Evolutionary conservation across 2,329 filamentous ascomycete genomes (phyloP).

Genomic region (Talaromyces sp.): DNA sequence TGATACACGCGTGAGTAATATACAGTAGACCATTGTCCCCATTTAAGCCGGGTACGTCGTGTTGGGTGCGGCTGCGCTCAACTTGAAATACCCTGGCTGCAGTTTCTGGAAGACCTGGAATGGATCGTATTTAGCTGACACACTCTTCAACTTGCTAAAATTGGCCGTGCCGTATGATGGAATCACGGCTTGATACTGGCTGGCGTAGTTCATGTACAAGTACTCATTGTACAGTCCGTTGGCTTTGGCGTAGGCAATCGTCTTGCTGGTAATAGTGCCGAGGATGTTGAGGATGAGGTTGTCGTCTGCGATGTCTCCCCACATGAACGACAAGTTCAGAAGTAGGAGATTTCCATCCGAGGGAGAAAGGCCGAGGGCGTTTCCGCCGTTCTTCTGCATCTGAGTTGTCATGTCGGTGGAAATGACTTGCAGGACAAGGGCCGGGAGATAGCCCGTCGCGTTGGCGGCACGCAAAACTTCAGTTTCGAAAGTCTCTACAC

Average conservation of each 20-base stretch:
- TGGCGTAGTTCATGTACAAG: slow-evolving; percentile 50
- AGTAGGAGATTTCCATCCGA: slow-evolving; percentile 26
- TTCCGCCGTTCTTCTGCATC: slow-evolving; percentile 32
- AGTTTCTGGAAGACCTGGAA: slow-evolving; percentile 37
- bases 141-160: slow-evolving; percentile 27
- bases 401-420: slow-evolving; percentile 29
- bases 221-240: slow-evolving; percentile 31
- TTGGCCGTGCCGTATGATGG: slow-evolving; percentile 42
- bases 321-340: slow-evolving; percentile 29
- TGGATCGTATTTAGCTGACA: slow-evolving; percentile 40
- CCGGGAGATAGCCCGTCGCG: slow-evolving; percentile 23
- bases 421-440: slow-evolving; percentile 33
- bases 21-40: neutral
- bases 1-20: neutral
- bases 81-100: slow-evolving; percentile 44
- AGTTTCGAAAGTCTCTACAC: slow-evolving; percentile 25
- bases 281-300: slow-evolving; percentile 25
- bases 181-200: slow-evolving; percentile 42
- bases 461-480: slow-evolving; percentile 22
- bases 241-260: slow-evolving; percentile 29
- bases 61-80: slow-evolving; percentile 22
- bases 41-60: slow-evolving; percentile 13
- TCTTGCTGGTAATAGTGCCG: slow-evolving; percentile 26
- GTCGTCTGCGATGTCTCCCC: slow-evolving; percentile 34
- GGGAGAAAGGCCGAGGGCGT: slow-evolving; percentile 33